Evolutionary conservation across 2,329 filamentous ascomycete genomes (phyloP).

Genomic region (Pseudocercospora vitis): DNA sequence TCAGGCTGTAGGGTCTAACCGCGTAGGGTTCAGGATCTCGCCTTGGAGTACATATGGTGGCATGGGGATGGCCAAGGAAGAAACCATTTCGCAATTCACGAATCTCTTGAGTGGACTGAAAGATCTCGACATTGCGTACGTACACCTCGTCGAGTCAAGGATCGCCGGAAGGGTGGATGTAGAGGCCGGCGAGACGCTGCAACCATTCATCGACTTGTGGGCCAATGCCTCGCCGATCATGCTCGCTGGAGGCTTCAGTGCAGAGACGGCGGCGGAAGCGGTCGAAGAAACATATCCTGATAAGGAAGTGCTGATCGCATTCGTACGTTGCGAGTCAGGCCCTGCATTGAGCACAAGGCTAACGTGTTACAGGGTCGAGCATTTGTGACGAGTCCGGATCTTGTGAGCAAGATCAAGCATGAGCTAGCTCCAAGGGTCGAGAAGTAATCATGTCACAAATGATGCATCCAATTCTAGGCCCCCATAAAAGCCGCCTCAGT

Average conservation of each 20-base stretch:
- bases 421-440: background rate
- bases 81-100: conserved; percentile 61
- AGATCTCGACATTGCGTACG: conserved; percentile 56
- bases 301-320: conserved; percentile 47
- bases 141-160: conserved; percentile 61
- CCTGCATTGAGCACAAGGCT: background rate
- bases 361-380: conserved; percentile 40
- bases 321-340: conserved; percentile 27
- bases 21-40: conserved; percentile 56
- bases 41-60: conserved; percentile 62
- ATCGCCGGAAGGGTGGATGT: conserved; percentile 45
- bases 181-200: conserved; percentile 37
- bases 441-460: too few species aligned
- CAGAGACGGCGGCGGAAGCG: conserved; percentile 41
- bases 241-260: conserved; percentile 47
- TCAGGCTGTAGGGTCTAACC: conserved; percentile 49
- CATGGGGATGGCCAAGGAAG: conserved; percentile 56
- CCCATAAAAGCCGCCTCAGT: too few species aligned
- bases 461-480: too few species aligned
- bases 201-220: conserved; percentile 42
- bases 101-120: conserved; percentile 55
- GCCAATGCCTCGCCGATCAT: conserved; percentile 50
- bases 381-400: conserved; percentile 52
- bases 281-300: conserved; percentile 40
- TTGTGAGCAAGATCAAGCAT: conserved; percentile 33